phyloP scores from a whole-genome alignment of 805 yeast genomes.

The Schwanniomyces sp. region DNA sequence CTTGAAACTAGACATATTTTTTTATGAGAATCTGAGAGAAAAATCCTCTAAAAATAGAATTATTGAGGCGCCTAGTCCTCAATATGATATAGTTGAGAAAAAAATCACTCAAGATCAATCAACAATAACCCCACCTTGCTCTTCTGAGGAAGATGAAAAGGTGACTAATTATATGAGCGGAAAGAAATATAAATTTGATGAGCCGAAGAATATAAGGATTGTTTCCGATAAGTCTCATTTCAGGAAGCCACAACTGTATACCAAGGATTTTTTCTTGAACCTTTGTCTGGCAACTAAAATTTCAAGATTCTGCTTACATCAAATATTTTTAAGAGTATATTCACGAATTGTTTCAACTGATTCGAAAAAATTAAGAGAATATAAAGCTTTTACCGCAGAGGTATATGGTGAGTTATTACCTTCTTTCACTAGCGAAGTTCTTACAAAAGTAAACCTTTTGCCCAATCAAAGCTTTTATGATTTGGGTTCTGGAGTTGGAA shows the following conservation, averaged over 20 bases:
- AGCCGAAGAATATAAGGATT: not conserved
- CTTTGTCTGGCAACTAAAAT: constrained; percentile 18
- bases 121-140: constrained; percentile 6
- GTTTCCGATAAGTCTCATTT: not conserved
- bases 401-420: constrained; percentile 93
- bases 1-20: constrained; percentile 18
- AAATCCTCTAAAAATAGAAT: constrained; percentile 8
- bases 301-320: constrained; percentile 54
- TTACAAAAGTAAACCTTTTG: constrained; percentile 55
- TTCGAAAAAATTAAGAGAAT: constrained; percentile 59
- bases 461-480: constrained; percentile 70
- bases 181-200: not conserved
- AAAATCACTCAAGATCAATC: not conserved
- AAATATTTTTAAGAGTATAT: constrained; percentile 70
- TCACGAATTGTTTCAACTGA: constrained; percentile 77
- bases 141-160: constrained; percentile 7
- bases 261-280: constrained; percentile 16
- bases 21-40: constrained; percentile 12
- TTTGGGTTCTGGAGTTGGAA: constrained; percentile 93
- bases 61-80: constrained; percentile 2
- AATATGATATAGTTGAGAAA: constrained; percentile 2
- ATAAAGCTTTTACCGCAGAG: constrained; percentile 84
- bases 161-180: not conserved
- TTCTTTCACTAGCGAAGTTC: constrained; percentile 62
- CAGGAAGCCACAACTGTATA: constrained; percentile 21